These are phyloP conservation scores for Aegilops tauschii DNA, from an alignment of 176 grass and related monocot species.

Conservation along the genomic window DNA sequence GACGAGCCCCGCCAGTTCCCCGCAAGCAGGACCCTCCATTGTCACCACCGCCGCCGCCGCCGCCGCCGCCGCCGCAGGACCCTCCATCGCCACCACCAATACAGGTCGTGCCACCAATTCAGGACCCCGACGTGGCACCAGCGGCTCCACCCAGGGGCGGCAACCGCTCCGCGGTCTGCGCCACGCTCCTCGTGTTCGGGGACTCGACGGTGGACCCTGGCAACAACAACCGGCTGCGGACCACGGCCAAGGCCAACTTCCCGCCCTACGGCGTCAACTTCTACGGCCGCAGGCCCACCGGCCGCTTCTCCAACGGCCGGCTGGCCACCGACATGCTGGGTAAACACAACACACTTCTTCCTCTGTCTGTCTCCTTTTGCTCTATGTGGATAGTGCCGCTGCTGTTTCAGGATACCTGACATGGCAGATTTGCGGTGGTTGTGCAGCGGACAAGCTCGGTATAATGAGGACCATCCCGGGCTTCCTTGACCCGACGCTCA, in stretches of 20 bases:
- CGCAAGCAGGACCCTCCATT: background rate
- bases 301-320: constrained; percentile 55
- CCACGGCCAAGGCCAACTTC: constrained; percentile 60
- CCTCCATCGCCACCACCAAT: constrained; percentile 3
- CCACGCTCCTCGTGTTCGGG: constrained; percentile 49
- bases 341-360: background rate
- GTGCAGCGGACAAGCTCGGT: constrained; percentile 53
- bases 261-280: constrained; percentile 58
- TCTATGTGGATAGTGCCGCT: too few species aligned
- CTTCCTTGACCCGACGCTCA: constrained; percentile 51
- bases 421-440: background rate
- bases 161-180: constrained; percentile 22
- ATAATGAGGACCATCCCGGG: constrained; percentile 50
- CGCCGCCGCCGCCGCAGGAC: background rate
- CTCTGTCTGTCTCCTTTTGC: background rate
- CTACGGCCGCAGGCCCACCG: constrained; percentile 44
- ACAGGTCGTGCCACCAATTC: constrained; percentile 25
- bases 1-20: background rate
- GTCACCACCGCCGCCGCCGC: background rate
- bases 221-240: constrained; percentile 68
- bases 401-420: background rate
- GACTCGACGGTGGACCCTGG: constrained; percentile 78
- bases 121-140: background rate
- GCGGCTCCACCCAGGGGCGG: background rate
- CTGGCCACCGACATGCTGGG: constrained; percentile 62